Base-by-base conservation (phyloP, 768 basidiomycete species). In the Mycena haematopus region DNA sequence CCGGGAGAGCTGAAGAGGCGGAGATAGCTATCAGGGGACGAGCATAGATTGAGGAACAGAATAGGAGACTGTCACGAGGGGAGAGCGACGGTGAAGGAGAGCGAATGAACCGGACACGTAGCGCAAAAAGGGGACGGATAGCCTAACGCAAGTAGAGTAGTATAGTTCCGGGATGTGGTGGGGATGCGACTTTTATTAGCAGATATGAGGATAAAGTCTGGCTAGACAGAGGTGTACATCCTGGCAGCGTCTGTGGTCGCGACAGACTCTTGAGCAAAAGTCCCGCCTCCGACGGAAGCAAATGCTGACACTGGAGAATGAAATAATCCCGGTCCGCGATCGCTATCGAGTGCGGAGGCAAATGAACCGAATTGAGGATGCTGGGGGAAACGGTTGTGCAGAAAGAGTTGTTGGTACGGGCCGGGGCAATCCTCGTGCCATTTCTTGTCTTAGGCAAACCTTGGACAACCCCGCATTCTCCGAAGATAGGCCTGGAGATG, bases 401-500 rank as follows among this genome's bases (percentile, higher is more conserved):
- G 58, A 63, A 38, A 54, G 56, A 56, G 33, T 42, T 58, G 54
- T 22, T 22, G 25, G 52, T 47, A 52, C 63, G 63, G 63, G 50
- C 63, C 63, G 63, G 47, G 8, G 50, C 13, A 33, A 29, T 57
- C 63, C 63, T 65, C 63, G 63, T 65, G 63, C 47, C 33, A 33
- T 22, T 52, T 33, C 31, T 19, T 45, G n/a, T 51, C 9, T 19
- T 51, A 10, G 10, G n/a, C 36, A 45, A 57, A 57, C 56, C 56
- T 63, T 62, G 50, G 60, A 51, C 53, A 45, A 62, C 55, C 6
- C 33, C 15, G 40, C 52, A 59, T 56, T 51, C 58, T 52, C 63
- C 63, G 63, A 65, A 60, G 63, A 65, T 56, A 44, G 53, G 42
- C 63, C 63, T 56, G 22, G 21, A 52, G 63, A 55, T 64, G 54